These are phyloP conservation scores for Hawksworthiomyces lignivorus DNA, from an alignment of 2,329 filamentous ascomycete genomes.

Conservation along the genomic window DNA sequence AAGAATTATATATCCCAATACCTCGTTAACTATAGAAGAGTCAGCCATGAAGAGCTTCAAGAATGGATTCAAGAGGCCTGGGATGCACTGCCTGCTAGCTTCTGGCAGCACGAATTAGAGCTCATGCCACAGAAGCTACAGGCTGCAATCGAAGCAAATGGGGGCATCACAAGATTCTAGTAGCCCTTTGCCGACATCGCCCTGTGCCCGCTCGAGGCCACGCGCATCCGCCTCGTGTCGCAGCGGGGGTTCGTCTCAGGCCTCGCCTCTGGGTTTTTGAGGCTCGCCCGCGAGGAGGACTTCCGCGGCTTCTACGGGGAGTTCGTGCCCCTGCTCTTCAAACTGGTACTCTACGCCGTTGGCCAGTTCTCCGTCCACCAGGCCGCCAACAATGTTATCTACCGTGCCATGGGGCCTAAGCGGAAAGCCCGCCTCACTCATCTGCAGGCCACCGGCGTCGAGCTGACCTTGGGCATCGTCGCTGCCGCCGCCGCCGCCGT, in stretches of 20 bases:
- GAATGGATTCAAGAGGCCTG: no score
- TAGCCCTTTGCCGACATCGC: constrained; percentile 71
- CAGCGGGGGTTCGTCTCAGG: constrained; percentile 70
- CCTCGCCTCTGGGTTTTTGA: constrained; percentile 62
- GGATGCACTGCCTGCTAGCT: no score
- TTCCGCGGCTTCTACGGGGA: constrained; percentile 81
- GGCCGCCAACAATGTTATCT: constrained; percentile 73
- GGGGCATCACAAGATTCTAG: no score
- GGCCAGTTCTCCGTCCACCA: constrained; percentile 93
- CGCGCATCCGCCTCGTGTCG: constrained; percentile 68
- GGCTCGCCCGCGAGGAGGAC: constrained; percentile 70
- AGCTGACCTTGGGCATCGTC: constrained; percentile 77
- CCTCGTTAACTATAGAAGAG: no score
- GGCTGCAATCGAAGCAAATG: no score
- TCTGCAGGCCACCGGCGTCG: constrained; percentile 70
- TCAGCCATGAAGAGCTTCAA: no score
- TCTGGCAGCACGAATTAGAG: no score
- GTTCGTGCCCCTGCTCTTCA: constrained; percentile 79
- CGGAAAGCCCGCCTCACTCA: constrained; percentile 61
- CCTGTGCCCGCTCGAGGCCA: constrained; percentile 86
- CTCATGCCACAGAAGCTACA: no score
- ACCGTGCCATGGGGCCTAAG: constrained; percentile 55
- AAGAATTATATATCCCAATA: no score
- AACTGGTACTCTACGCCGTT: constrained; percentile 90
- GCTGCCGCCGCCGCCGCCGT: constrained; percentile 84